These are phyloP conservation scores for Boletus semigastroideus DNA, from an alignment of 1,284 basidiomycete species.

Conservation along the genomic window DNA sequence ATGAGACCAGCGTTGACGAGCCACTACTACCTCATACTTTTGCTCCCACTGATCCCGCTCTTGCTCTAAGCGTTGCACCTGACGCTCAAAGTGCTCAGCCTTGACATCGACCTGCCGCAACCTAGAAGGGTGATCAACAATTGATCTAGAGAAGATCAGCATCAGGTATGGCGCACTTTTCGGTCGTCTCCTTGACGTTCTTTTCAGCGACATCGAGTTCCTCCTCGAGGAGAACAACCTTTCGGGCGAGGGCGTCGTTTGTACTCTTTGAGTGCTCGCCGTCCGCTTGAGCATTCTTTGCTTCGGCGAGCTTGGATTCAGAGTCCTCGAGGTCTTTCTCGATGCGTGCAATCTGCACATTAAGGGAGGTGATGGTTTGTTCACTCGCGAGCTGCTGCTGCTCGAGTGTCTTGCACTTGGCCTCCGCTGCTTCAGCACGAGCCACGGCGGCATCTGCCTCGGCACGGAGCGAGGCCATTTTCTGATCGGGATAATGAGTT, in stretches of 20 bases:
- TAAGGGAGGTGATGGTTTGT: constrained; percentile 85
- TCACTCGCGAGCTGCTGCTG: constrained; percentile 83
- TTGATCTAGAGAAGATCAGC: constrained; percentile 11
- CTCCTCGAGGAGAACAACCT: constrained; percentile 91
- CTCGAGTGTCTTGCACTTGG: constrained; percentile 81
- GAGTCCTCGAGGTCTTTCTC: constrained; percentile 77
- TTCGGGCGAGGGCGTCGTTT: constrained; percentile 78
- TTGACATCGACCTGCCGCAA: constrained; percentile 98
- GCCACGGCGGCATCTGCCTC: constrained; percentile 84
- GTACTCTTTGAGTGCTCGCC: constrained; percentile 74
- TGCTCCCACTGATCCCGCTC: constrained; percentile 94
- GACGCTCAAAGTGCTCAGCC: constrained; percentile 97
- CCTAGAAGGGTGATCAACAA: constrained; percentile 45
- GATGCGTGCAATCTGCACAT: constrained; percentile 71
- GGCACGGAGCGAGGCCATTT: constrained; percentile 69
- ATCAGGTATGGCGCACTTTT: constrained; percentile 71
- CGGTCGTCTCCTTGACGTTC: constrained; percentile 95
- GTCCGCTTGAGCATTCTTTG: constrained; percentile 72
- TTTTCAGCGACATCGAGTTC: constrained; percentile 96
- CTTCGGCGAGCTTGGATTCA: constrained; percentile 71
- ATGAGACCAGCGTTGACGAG: constrained; percentile 1
- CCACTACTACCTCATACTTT: constrained; percentile 80
- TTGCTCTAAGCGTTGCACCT: constrained; percentile 84
- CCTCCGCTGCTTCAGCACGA: constrained; percentile 85
- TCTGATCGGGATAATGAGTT: constrained; percentile 41